phyloP scores from a whole-genome alignment of 1,284 basidiomycete genomes.

The Ustilago curta region DNA sequence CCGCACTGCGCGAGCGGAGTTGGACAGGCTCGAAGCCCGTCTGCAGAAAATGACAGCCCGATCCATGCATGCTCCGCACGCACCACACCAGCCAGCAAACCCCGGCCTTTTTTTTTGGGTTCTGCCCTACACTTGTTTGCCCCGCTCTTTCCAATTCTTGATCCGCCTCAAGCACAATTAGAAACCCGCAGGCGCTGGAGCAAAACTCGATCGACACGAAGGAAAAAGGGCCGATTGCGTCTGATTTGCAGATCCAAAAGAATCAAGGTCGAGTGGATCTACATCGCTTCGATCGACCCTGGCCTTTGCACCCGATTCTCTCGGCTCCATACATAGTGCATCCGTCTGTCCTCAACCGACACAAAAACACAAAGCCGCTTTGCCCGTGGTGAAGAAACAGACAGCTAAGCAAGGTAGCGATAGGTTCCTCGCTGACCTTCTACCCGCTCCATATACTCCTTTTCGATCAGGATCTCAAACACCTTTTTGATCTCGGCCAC shows the following conservation, averaged over 20 bases:
- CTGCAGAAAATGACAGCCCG: too few relatives aligned
- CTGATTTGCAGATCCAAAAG: background rate
- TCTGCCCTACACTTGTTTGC: slow-evolving; percentile 1
- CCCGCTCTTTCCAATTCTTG: background rate
- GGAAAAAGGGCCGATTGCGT: background rate
- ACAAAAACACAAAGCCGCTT: background rate
- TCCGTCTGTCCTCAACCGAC: background rate
- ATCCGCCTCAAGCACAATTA: too few relatives aligned
- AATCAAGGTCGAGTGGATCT: background rate
- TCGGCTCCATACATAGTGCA: slow-evolving; percentile 3
- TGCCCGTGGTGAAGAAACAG: background rate
- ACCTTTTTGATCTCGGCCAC: slow-evolving; percentile 67
- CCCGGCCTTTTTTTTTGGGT: slow-evolving; percentile 6
- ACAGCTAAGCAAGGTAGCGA: slow-evolving; percentile 63
- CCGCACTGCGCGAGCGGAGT: background rate
- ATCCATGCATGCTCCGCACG: slow-evolving; percentile 1
- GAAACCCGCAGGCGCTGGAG: too few relatives aligned
- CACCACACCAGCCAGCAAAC: background rate
- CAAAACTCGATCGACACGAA: background rate
- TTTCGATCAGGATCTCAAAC: slow-evolving; percentile 67
- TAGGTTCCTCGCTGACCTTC: slow-evolving; percentile 64
- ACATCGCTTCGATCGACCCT: background rate
- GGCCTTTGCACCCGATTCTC: background rate
- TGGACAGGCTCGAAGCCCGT: too few relatives aligned
- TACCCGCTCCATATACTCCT: slow-evolving; percentile 67